Percentiles rank a stretch among this genome's conserved stretches.
Conservation (phyloP, 768 basidiomycete genomes). For the Calvatia gigantea region DNA sequence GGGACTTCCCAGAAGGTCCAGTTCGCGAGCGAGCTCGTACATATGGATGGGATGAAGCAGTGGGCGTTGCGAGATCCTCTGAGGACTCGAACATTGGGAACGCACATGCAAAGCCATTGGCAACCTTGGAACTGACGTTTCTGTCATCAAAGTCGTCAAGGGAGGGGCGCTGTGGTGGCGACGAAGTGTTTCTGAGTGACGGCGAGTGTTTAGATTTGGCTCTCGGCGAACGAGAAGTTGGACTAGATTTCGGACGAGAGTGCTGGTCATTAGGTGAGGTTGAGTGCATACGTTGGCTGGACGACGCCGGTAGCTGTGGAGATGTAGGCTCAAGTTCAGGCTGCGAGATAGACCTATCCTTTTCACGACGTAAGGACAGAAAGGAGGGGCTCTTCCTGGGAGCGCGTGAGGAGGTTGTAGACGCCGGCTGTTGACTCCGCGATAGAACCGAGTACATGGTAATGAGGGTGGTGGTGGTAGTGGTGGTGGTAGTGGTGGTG, state of each 20-base stretch:
- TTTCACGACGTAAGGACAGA: slow-evolving; percentile 51
- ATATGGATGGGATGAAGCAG: slow-evolving; percentile 27
- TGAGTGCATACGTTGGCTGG: slow-evolving; percentile 3
- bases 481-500: slow-evolving; percentile 10
- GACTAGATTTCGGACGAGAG: neutral
- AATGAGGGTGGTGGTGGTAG: slow-evolving; percentile 9
- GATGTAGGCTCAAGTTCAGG: slow-evolving; percentile 13
- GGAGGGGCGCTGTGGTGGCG: neutral
- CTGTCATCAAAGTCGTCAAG: slow-evolving; percentile 1
- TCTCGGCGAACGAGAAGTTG: neutral
- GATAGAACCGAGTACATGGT: slow-evolving; percentile 37
- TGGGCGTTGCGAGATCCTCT: slow-evolving; percentile 23
- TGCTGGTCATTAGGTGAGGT: neutral
- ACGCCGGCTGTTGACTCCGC: slow-evolving; percentile 30
- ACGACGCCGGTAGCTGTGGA: slow-evolving; percentile 7
- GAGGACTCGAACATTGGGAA: slow-evolving; percentile 39
- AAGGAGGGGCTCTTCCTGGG: slow-evolving; percentile 57
- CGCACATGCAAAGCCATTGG: slow-evolving; percentile 30
- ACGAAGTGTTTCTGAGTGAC: neutral
- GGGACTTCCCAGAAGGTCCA: slow-evolving; percentile 48
- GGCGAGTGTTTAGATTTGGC: neutral
- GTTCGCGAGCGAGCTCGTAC: slow-evolving; percentile 53
- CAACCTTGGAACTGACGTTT: neutral
- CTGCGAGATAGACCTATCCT: slow-evolving; percentile 27
- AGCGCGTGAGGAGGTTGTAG: slow-evolving; percentile 31